phyloP scores from a whole-genome alignment of 495 filamentous ascomycete genomes.

The Hypoxylon crocopeplum region DNA sequence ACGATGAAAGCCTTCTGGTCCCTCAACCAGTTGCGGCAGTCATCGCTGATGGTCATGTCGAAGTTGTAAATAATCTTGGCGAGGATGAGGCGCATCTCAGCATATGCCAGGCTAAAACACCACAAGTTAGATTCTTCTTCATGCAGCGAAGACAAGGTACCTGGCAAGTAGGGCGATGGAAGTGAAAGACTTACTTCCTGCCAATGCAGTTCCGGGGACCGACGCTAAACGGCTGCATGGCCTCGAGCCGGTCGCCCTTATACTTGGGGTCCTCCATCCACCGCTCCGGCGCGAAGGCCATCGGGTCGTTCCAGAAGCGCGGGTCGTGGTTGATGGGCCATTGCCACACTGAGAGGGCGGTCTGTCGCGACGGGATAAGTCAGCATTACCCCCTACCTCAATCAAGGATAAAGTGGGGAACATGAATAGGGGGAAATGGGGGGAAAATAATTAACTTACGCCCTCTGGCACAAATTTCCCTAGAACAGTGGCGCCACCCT shows the following conservation, averaged over 20 bases:
- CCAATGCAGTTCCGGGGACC: conserved; percentile 66
- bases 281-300: conserved; percentile 58
- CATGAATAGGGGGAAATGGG: background rate
- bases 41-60: conserved; percentile 51
- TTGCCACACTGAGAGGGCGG: conserved; percentile 55
- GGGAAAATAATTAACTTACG: background rate
- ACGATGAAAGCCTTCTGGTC: conserved; percentile 41
- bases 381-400: too few species aligned
- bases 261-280: conserved; percentile 50
- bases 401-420: too few species aligned
- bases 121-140: too few species aligned
- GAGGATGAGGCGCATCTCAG: conserved; percentile 58
- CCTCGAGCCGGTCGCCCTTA: conserved; percentile 51
- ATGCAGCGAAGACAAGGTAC: too few species aligned
- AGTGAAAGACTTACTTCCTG: conserved; percentile 54
- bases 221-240: conserved; percentile 58
- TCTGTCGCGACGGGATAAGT: conserved; percentile 28
- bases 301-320: conserved; percentile 51
- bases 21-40: conserved; percentile 43
- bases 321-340: conserved; percentile 52
- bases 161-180: too few species aligned
- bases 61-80: conserved; percentile 56
- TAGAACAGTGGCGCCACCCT: conserved; percentile 54
- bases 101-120: conserved; percentile 47
- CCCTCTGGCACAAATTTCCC: conserved; percentile 54